phyloP scores from a whole-genome alignment of 2,329 filamentous ascomycete species.

The Hortaea sp. region DNA sequence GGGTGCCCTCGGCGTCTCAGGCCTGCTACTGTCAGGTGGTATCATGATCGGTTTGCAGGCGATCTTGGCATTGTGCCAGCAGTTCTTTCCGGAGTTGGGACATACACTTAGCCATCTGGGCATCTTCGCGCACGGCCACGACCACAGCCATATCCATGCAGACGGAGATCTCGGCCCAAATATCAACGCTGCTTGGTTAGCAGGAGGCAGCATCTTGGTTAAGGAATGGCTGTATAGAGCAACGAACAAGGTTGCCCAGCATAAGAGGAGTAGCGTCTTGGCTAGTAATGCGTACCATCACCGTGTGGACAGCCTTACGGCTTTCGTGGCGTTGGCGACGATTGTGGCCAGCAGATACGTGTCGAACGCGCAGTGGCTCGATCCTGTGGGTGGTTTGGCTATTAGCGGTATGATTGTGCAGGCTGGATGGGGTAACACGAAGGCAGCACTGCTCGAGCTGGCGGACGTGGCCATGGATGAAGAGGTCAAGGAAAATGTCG shows the following conservation, averaged over 20 bases:
- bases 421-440: slow-evolving; percentile 79
- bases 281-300: slow-evolving; percentile 96
- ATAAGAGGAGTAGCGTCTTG: slow-evolving; percentile 90
- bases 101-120: slow-evolving; percentile 33
- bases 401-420: slow-evolving; percentile 91
- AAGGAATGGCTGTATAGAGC: slow-evolving; percentile 97
- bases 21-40: slow-evolving; percentile 79
- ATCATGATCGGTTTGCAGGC: slow-evolving; percentile 74
- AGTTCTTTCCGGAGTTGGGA: slow-evolving; percentile 39
- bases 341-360: slow-evolving; percentile 85
- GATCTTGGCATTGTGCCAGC: slow-evolving; percentile 47
- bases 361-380: slow-evolving; percentile 78
- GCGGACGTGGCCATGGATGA: slow-evolving; percentile 84
- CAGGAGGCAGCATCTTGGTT: slow-evolving; percentile 75
- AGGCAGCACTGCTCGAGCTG: slow-evolving; percentile 71
- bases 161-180: slow-evolving; percentile 53
- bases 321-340: slow-evolving; percentile 80
- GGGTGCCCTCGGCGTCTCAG: slow-evolving; percentile 84
- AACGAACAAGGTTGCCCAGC: slow-evolving; percentile 92
- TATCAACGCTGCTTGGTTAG: slow-evolving; percentile 90
- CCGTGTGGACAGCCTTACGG: slow-evolving; percentile 89
- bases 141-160: slow-evolving; percentile 54
- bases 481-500: slow-evolving; percentile 66
- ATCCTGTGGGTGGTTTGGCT: slow-evolving; percentile 83
- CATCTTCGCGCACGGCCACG: slow-evolving; percentile 38